Evolutionary conservation across 2,329 filamentous ascomycete genomes (phyloP).

Genomic region (Hypoxylon sp.): DNA sequence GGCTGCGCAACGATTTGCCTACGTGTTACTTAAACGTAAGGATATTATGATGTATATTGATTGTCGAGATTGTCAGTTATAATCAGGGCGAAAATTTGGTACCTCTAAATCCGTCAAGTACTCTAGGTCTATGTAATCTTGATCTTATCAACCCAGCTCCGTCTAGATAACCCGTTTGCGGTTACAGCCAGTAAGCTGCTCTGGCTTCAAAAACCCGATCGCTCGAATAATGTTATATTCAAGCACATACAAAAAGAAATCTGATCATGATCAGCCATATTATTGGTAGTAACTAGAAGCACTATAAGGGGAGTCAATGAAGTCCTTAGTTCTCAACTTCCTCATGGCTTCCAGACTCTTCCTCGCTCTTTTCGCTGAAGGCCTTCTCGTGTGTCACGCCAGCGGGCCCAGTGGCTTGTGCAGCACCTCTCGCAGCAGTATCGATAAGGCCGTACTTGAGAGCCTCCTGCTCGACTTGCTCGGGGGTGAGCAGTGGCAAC

Average conservation of each 20-base stretch:
- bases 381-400: conserved; percentile 43
- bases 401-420: conserved; percentile 26
- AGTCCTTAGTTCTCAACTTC: conserved; percentile 41
- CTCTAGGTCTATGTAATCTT: conserved; percentile 34
- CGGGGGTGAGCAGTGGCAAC: conserved; percentile 66
- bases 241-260: conserved; percentile 9
- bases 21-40: background rate
- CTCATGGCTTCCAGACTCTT: conserved; percentile 45
- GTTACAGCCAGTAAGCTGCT: conserved; percentile 10
- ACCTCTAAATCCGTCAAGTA: conserved; percentile 6
- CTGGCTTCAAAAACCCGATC: conserved; percentile 1
- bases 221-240: conserved; percentile 7
- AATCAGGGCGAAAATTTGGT: background rate
- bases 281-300: conserved; percentile 21
- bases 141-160: conserved; percentile 13
- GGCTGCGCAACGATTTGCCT: too few relatives aligned
- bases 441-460: conserved; percentile 54
- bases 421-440: conserved; percentile 47
- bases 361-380: conserved; percentile 46
- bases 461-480: conserved; percentile 68
- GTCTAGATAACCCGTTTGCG: conserved; percentile 26
- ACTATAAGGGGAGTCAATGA: conserved; percentile 11
- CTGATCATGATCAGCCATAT: conserved; percentile 7
- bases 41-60: background rate
- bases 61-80: conserved; percentile 7